A percentile compares a stretch with the other conserved stretches of the same genome.
Conservation (phyloP, 768 basidiomycete species). For the Boletus rubroflammeus region DNA sequence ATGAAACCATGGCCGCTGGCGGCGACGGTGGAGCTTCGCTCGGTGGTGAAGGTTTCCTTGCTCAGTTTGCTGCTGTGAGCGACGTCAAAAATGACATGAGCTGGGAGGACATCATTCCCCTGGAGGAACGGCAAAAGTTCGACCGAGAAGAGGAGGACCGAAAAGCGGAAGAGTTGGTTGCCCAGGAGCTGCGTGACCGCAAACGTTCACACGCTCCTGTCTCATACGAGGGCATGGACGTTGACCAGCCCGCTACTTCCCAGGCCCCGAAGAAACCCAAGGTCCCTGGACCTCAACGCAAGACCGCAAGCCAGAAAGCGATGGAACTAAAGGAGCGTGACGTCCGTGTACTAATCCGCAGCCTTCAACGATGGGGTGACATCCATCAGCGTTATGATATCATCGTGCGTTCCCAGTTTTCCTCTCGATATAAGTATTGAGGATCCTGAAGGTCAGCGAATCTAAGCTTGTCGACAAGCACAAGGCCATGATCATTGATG, state of each 20-base stretch:
- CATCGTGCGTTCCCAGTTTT: constrained; percentile 60
- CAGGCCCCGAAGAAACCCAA: constrained; percentile 74
- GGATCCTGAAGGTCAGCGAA: constrained; percentile 66
- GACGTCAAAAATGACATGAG: constrained; percentile 98
- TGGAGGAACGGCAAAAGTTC: constrained; percentile 82
- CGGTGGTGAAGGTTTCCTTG: constrained; percentile 96
- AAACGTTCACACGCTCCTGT: constrained; percentile 85
- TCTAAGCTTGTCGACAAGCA: constrained; percentile 93
- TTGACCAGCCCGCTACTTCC: constrained; percentile 63
- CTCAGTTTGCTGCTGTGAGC: constrained; percentile 92
- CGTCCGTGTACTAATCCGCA: constrained; percentile 90
- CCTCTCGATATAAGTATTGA: neutral
- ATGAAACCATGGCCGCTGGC: constrained; percentile 84
- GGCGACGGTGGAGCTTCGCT: constrained; percentile 88
- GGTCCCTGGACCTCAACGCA: constrained; percentile 67
- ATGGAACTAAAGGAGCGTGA: constrained; percentile 98
- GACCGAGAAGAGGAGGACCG: constrained; percentile 78
- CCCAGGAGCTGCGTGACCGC: constrained; percentile 66
- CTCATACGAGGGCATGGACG: constrained; percentile 93
- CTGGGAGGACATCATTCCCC: constrained; percentile 99
- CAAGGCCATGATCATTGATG: constrained; percentile 83
- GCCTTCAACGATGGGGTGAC: constrained; percentile 97
- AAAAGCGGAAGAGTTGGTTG: constrained; percentile 65
- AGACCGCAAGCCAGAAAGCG: constrained; percentile 89
- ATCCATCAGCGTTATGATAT: constrained; percentile 90